Base-by-base conservation (phyloP, 306 rosid genomes). In the Cucumis hystrix region DNA sequence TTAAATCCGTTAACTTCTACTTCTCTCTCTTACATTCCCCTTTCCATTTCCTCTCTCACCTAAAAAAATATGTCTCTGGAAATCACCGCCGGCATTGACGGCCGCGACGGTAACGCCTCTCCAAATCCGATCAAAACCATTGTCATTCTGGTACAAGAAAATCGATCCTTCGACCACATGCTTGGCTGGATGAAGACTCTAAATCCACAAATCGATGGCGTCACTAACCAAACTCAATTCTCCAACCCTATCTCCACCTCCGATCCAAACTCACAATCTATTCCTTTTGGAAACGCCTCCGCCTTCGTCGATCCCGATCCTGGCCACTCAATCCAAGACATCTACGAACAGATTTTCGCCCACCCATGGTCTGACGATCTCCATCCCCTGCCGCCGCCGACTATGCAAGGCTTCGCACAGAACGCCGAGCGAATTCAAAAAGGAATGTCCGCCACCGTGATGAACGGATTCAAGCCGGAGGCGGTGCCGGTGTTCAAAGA, bases 121-220 rank as follows among this genome's bases (percentile, higher is more conserved):
- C 43, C 14, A 49, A 15, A 7, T 74, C 92, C 89, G 16, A 91
- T 93, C 83, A 93, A 93, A 81, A 93, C 96, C 5, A 64, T 93
- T 25, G 97, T 93, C 49, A 88, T 91, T 89, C 82, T 93, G 84
- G 96, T 93, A 11, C 95, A 91, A 80, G 98, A 93, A 67, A 93
- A 93, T 87, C 96, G 98, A 39, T 93, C 97, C 66, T 93, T 93
- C 75, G 98, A 93, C 82, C 97, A 93, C 89, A 86, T 93, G 78
- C 62, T 93, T 3, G 98, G 98, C 12, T 93, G 97, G 98, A 87
- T 89, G 95, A 93, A 89, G 62, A 76, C 95, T 33, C 74, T 88
- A 40, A 88, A 91, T 83, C 87, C 89, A 0, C 84, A 87, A 52
- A 93, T 93, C 70, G 63, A 89, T 47, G 98, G 98, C 12, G 91